These are phyloP conservation scores for Metarhizium guizhouense DNA, from an alignment of 2,329 filamentous ascomycete species.

Conservation along the genomic window DNA sequence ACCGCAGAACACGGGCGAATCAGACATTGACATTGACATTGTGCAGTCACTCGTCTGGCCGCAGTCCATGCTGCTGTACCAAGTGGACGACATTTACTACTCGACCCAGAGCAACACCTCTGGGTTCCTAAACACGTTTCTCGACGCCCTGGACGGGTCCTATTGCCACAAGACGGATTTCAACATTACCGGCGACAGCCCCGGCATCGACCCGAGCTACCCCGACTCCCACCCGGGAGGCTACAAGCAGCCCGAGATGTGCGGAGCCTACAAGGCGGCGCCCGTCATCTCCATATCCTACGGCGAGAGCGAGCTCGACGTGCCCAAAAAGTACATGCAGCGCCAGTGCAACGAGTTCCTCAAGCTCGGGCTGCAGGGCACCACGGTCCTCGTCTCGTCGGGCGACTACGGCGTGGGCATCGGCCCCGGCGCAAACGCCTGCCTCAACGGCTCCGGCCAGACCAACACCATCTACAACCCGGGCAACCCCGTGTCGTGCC, in stretches of 20 bases:
- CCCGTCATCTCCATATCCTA: slow-evolving; percentile 34
- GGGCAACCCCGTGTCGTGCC: no score
- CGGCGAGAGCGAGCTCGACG: slow-evolving; percentile 36
- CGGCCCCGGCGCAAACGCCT: no score
- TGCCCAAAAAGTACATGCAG: slow-evolving; percentile 37
- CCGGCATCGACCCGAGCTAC: no score
- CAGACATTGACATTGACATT: slow-evolving; percentile 40
- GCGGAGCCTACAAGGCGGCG: slow-evolving; percentile 16
- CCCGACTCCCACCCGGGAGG: no score
- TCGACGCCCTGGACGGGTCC: slow-evolving; percentile 38
- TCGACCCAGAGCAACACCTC: slow-evolving; percentile 31
- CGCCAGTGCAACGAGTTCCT: slow-evolving; percentile 29
- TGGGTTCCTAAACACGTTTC: slow-evolving; percentile 31
- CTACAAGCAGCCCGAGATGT: no score
- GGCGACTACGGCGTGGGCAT: no score
- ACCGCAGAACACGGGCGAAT: slow-evolving; percentile 30
- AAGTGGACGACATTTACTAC: slow-evolving; percentile 36
- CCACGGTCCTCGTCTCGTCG: slow-evolving; percentile 15
- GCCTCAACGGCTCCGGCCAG: no score
- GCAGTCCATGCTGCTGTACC: slow-evolving; percentile 35
- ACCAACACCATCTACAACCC: no score
- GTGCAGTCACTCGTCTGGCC: slow-evolving; percentile 41
- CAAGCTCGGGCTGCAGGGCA: slow-evolving; percentile 31
- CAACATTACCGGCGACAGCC: no score
- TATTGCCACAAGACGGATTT: no score